phyloP scores from a whole-genome alignment of 169 alveolate genomes.

The Plasmodium cynomolgi region DNA sequence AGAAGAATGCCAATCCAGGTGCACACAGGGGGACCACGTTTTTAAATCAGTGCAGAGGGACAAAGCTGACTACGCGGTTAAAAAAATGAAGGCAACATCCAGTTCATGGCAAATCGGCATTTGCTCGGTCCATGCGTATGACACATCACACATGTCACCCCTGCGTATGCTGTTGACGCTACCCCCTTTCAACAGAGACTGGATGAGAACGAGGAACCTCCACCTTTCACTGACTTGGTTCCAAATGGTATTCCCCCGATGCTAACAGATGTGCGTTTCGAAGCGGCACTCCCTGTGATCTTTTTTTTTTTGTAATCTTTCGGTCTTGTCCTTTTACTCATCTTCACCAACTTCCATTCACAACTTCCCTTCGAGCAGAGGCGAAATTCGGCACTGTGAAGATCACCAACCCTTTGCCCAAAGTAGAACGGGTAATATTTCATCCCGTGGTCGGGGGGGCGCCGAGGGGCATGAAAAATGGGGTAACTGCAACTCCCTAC shows the following conservation, averaged over 20 bases:
- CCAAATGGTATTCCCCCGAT: constrained; percentile 8
- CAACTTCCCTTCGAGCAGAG: constrained; percentile 9
- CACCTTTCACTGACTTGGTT: constrained; percentile 36
- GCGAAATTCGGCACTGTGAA: constrained; percentile 39
- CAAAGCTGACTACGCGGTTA: constrained; percentile 61
- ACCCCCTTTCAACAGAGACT: constrained; percentile 24
- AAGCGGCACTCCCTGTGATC: background rate
- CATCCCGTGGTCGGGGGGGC: background rate
- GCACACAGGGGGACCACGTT: constrained; percentile 18
- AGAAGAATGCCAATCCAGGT: background rate
- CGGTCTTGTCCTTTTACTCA: background rate
- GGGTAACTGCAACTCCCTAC: background rate
- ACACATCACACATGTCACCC: background rate
- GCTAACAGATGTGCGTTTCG: background rate
- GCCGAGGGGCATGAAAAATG: background rate
- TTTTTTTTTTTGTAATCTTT: background rate
- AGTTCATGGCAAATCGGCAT: background rate
- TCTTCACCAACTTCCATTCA: background rate
- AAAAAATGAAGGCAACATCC: background rate
- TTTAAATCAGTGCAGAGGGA: constrained; percentile 52
- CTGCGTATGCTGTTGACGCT: background rate
- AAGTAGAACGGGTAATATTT: constrained; percentile 32
- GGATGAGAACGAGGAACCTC: constrained; percentile 67
- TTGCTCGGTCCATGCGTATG: background rate
- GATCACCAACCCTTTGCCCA: constrained; percentile 35